Percentiles rank a stretch among this genome's conserved stretches.
Evolutionary conservation across 208 protist genomes (phyloP).

Genomic region (Vickermania ingenoplastis): DNA sequence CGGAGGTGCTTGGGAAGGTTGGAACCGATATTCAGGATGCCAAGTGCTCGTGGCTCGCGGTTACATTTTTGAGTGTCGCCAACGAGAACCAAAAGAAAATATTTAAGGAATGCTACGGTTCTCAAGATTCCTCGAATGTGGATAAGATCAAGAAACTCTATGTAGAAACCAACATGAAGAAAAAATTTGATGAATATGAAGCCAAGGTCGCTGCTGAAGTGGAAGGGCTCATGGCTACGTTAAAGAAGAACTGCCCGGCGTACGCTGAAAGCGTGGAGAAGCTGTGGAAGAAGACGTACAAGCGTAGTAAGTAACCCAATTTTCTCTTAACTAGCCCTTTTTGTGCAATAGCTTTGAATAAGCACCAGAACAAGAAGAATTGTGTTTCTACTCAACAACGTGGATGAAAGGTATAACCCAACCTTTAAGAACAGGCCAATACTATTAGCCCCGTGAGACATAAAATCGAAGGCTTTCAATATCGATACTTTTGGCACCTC

Average conservation of each 20-base stretch:
- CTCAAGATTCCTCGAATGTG: constrained; percentile 58
- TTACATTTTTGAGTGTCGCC: constrained; percentile 71
- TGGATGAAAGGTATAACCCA: no score
- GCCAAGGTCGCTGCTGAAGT: constrained; percentile 48
- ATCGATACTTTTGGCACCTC: no score
- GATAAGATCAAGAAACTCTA: constrained; percentile 86
- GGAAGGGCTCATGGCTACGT: constrained; percentile 25
- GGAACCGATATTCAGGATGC: constrained; percentile 97
- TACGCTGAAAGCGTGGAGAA: constrained; percentile 55
- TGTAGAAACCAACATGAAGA: constrained; percentile 55
- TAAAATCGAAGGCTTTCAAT: no score
- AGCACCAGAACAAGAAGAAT: constrained; percentile 1
- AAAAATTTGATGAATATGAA: constrained; percentile 78
- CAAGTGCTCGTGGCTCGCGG: constrained; percentile 96
- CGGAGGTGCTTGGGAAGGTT: constrained; percentile 94
- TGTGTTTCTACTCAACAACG: no score
- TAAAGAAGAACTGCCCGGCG: constrained; percentile 21
- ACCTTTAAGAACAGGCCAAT: background rate
- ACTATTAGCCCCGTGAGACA: background rate
- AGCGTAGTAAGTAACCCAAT: constrained; percentile 63
- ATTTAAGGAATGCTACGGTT: constrained; percentile 91
- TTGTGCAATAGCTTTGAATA: no score
- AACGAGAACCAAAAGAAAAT: constrained; percentile 31
- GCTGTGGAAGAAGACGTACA: constrained; percentile 86
- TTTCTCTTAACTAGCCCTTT: background rate